Base-by-base conservation (phyloP, 2,329 filamentous ascomycete genomes). In the Cladobotryum mycophilum region DNA sequence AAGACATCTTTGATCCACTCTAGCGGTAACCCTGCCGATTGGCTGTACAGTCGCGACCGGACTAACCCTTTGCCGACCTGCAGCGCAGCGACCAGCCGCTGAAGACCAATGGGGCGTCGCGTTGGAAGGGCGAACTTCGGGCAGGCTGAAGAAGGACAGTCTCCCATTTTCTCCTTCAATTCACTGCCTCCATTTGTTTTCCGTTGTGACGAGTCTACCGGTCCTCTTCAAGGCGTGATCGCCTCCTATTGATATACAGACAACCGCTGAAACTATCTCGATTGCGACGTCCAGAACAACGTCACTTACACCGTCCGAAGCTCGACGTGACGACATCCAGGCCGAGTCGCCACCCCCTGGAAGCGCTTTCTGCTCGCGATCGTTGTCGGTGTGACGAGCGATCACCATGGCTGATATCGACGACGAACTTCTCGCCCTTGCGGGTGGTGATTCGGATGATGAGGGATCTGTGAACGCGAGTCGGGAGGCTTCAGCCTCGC, bases 351-450 rank as follows among this genome's bases (percentile, higher is more conserved):
- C 43, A 45, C 33, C 43, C 13, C 30, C 43, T 45, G 33, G 20
- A 36, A 20, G 15, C 13, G 11, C 13, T 22, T 42, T 42, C 11
- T 42, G 17, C 17, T 20, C 14, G 20, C 40, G 18, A 22, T 42
- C 13, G 15, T 22, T 13, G 13, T 13, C 15, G 18, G 40, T 9
- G 40, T 42, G 20, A 22, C 15, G 40, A 7, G 17, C 25, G 30
- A n/a, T 51, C 54, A 78, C 57, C 62, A 95, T 96, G 90, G 86
- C 88, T 51, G 88, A 92, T 65, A 80, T 96, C 59, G 92, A 97
- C 66, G 90, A 92, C 61, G 92, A 96, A 74, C 84, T 97, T 58
- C 85, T 97, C 57, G 91, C 89, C 64, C 84, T 97, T 58, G 93
- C 91, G 49, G 93, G 89, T 62, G 89, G 88, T 59, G 86, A 81